Evolutionary conservation across 495 filamentous ascomycete genomes (phyloP).

Genomic region (Extremus antarcticus): DNA sequence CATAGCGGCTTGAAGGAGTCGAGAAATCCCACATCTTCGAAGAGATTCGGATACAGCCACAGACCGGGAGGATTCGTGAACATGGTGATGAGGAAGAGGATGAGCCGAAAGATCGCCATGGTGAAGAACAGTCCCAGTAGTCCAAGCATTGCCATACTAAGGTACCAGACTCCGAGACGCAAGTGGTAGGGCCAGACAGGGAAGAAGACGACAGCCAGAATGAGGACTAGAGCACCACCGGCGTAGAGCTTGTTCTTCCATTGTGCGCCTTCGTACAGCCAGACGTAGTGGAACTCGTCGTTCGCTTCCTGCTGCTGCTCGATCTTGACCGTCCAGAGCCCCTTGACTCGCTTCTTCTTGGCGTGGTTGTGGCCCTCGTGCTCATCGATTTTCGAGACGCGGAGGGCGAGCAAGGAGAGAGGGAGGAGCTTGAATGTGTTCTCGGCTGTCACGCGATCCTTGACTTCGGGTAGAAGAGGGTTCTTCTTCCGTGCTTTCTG

Average conservation of each 20-base stretch:
- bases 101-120: constrained; percentile 92
- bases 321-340: constrained; percentile 90
- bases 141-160: constrained; percentile 88
- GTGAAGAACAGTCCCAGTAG: constrained; percentile 90
- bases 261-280: constrained; percentile 90
- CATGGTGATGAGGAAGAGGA: constrained; percentile 88
- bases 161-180: constrained; percentile 91
- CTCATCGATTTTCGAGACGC: constrained; percentile 75
- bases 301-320: constrained; percentile 91
- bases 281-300: constrained; percentile 90
- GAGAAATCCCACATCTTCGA: constrained; percentile 97
- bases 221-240: constrained; percentile 62
- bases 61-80: constrained; percentile 76
- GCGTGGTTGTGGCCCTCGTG: constrained; percentile 66
- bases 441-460: constrained; percentile 73
- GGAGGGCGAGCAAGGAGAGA: constrained; percentile 85
- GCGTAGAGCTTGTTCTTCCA: constrained; percentile 89
- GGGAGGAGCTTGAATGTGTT: constrained; percentile 93
- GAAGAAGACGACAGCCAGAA: constrained; percentile 87
- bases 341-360: constrained; percentile 77
- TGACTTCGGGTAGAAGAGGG: constrained; percentile 70
- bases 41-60: constrained; percentile 96
- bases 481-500: constrained; percentile 80
- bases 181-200: constrained; percentile 90
- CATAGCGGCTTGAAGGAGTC: constrained; percentile 94